These are phyloP conservation scores for Aulographum hederae DNA, from an alignment of 2,329 filamentous ascomycete genomes.

Conservation along the genomic window DNA sequence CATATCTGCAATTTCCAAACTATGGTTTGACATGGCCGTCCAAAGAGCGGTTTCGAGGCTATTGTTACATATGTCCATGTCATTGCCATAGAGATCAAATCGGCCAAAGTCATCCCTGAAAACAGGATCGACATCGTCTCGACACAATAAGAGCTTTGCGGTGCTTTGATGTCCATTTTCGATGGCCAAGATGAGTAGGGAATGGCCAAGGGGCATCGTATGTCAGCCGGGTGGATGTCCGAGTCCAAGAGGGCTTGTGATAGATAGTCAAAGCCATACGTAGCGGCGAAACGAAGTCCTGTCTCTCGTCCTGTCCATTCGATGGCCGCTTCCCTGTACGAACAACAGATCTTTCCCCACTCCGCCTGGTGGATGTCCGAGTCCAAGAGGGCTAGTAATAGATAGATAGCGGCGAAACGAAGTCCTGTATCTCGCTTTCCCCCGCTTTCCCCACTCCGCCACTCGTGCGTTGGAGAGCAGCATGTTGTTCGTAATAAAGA, in stretches of 20 bases:
- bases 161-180: slow-evolving; percentile 1
- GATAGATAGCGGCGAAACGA: background rate
- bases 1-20: no score
- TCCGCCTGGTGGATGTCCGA: background rate
- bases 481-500: background rate
- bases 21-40: no score
- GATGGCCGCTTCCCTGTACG: no score
- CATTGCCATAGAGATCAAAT: no score
- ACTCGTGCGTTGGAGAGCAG: background rate
- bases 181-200: background rate
- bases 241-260: background rate
- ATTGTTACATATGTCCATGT: no score
- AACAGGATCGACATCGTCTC: slow-evolving; percentile 1
- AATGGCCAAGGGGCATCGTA: background rate
- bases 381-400: background rate
- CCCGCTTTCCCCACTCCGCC: no score
- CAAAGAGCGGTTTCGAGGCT: no score
- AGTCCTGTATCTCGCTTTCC: background rate
- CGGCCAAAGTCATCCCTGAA: no score
- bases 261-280: background rate
- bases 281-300: background rate
- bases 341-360: no score
- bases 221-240: background rate
- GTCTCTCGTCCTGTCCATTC: background rate
- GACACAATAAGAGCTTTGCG: slow-evolving; percentile 1